phyloP scores from a whole-genome alignment of 192 early-diverging fungal species.

The Coemansia sp. region DNA sequence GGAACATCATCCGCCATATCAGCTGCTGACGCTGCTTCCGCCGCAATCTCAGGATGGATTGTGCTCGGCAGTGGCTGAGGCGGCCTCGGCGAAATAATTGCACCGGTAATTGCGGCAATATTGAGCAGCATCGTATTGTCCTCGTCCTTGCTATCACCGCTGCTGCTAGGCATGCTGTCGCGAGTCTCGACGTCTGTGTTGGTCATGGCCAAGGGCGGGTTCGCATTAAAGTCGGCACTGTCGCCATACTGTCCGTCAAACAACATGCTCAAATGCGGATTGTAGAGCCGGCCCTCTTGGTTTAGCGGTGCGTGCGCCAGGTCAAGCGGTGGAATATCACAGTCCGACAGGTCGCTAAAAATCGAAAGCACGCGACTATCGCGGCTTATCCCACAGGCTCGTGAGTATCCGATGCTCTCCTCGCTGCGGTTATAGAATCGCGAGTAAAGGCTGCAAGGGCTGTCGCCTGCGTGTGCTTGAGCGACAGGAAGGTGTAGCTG shows the following conservation, averaged over 20 bases:
- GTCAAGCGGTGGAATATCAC: constrained; percentile 18
- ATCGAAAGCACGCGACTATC: constrained; percentile 24
- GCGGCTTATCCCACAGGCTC: constrained; percentile 8
- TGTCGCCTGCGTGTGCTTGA: not conserved
- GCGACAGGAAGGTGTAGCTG: not conserved
- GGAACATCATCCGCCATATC: not conserved
- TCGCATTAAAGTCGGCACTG: not conserved
- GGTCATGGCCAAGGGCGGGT: not conserved
- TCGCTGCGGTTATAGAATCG: constrained; percentile 4
- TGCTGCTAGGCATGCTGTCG: not conserved
- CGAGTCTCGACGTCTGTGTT: constrained; percentile 1
- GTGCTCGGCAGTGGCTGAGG: constrained; percentile 4
- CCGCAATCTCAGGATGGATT: not conserved
- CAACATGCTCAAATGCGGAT: constrained; percentile 22
- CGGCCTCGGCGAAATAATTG: constrained; percentile 20
- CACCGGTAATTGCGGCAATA: constrained; percentile 16
- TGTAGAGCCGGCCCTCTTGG: not conserved
- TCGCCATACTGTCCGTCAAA: constrained; percentile 27
- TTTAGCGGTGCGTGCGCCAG: constrained; percentile 11
- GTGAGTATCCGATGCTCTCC: constrained; percentile 13
- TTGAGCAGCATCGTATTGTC: constrained; percentile 35
- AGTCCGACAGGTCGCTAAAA: constrained; percentile 33
- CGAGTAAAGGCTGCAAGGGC: constrained; percentile 7
- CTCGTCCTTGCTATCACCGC: constrained; percentile 6
- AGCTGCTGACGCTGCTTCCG: not conserved